Conservation (phyloP, 1,139 yeast species). For the Candida sp. region DNA sequence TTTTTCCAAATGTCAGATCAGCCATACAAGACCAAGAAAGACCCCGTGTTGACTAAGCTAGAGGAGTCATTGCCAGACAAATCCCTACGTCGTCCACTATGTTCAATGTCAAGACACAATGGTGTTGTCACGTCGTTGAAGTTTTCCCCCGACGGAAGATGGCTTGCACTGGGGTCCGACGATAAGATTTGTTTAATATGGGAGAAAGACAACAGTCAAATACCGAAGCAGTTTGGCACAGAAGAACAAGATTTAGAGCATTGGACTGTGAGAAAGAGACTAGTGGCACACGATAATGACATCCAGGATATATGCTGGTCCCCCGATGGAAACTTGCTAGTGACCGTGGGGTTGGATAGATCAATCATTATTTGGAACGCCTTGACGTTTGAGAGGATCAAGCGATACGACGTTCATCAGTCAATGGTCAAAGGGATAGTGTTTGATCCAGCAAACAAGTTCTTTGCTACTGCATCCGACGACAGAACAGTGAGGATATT, state of each 20-base stretch:
- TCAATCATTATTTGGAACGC: slow-evolving; percentile 96
- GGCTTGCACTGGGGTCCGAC: slow-evolving; percentile 93
- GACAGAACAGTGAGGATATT: slow-evolving; percentile 90
- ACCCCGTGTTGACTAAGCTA: neutral
- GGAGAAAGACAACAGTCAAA: slow-evolving; percentile 70
- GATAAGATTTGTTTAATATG: slow-evolving; percentile 91
- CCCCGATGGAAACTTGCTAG: slow-evolving; percentile 88
- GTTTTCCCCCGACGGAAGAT: slow-evolving; percentile 91
- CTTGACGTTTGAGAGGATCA: slow-evolving; percentile 85
- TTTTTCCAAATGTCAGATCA: slow-evolving; percentile 18
- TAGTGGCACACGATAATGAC: slow-evolving; percentile 97
- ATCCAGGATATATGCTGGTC: slow-evolving; percentile 99
- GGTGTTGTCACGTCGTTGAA: slow-evolving; percentile 96
- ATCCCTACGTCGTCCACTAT: slow-evolving; percentile 58
- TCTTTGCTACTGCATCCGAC: slow-evolving; percentile 96
- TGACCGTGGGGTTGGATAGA: slow-evolving; percentile 93
- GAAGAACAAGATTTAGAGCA: slow-evolving; percentile 76
- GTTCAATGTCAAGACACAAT: slow-evolving; percentile 83
- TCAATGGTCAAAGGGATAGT: slow-evolving; percentile 97
- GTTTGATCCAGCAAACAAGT: slow-evolving; percentile 97
- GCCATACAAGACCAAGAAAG: slow-evolving; percentile 6
- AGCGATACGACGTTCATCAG: slow-evolving; percentile 90
- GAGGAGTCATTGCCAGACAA: slow-evolving; percentile 29
- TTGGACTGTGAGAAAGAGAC: slow-evolving; percentile 91
- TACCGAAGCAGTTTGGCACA: slow-evolving; percentile 50